Evolutionary conservation across 1,139 yeast species (phyloP), one percentile per base, ranked within the genome.

Genomic region (Blastobotrys aristatus): DNA sequence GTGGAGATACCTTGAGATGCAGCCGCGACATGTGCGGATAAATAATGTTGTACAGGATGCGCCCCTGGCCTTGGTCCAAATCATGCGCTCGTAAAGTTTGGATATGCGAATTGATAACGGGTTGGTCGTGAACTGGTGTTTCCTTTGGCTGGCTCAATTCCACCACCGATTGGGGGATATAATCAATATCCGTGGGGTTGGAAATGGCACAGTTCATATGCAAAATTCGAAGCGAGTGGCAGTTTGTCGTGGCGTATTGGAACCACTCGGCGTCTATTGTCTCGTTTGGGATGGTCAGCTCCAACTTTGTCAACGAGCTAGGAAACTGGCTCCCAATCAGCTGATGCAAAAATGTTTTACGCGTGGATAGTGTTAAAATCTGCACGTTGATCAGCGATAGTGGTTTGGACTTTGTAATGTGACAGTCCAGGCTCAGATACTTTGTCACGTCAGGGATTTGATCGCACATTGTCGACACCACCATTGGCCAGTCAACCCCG

Each of bases 111-210:
- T 41, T 32, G 8, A 2, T 11, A n/a, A 31, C 14, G 4, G 21
- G 32, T 4, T 7, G 22, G 2, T 21, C 41, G 18, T 18, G 14
- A 4, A 39, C 14, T 4, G 46, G 46, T 8, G 18, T 18, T 29
- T 42, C 46, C 16, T 13, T 18, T n/a, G 47, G 47, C 29, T 33
- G 44, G 16, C 35, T 40, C 18, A 44, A 34, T 11, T 44, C 47
- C 5, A n/a, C n/a, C 8, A 44, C 47, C 1, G 20, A n/a, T 20
- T 24, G 10, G 17, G 47, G 47, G 8, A 44, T 40, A 29, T 34
- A 44, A 21, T 44, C 34, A 13, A 44, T 33, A 4, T 30, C 29
- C 2, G 10, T 22, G 10, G 43, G 43, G 26, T 44, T 44, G 17
- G 16, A 14, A 22, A 44, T 30, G n/a, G 26, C 18, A 18, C 47